A percentile compares a stretch with the other conserved stretches of the same genome.
These are phyloP conservation scores for Dillenia turbinata DNA, from an alignment of 164 flowering plant genomes.

Conservation along the genomic window DNA sequence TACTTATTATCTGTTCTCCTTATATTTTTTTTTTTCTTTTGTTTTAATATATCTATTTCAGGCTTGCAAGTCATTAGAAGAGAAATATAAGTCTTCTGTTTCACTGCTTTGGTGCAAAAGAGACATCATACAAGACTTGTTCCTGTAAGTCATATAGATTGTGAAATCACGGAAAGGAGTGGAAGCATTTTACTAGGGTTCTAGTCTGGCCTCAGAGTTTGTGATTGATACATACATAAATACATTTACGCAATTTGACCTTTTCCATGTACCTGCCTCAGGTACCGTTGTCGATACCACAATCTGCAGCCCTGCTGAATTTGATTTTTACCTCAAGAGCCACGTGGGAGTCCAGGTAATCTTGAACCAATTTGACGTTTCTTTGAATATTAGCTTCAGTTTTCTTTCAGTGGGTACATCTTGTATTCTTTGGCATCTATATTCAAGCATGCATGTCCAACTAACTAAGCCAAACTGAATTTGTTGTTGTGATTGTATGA, in stretches of 20 bases:
- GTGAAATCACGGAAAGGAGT: neutral
- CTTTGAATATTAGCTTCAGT: no score
- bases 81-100: neutral
- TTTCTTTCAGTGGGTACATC: no score
- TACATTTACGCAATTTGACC: neutral
- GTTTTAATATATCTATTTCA: neutral
- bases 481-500: neutral
- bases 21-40: no score
- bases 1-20: no score
- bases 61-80: neutral
- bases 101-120: conserved; percentile 2
- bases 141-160: neutral
- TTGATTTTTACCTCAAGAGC: conserved; percentile 89
- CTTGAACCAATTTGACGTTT: no score
- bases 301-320: conserved; percentile 85
- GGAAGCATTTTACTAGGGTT: conserved; percentile 1
- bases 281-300: conserved; percentile 87
- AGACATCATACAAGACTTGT: conserved; percentile 1
- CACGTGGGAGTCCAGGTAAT: conserved; percentile 93
- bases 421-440: no score
- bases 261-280: conserved; percentile 8
- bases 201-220: no score
- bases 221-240: neutral
- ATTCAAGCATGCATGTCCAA: no score
- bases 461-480: neutral